Evolutionary conservation across 148 eudicot species (phyloP), one percentile per base, ranked within the genome.

Genomic region (Persicaria tinctoria): DNA sequence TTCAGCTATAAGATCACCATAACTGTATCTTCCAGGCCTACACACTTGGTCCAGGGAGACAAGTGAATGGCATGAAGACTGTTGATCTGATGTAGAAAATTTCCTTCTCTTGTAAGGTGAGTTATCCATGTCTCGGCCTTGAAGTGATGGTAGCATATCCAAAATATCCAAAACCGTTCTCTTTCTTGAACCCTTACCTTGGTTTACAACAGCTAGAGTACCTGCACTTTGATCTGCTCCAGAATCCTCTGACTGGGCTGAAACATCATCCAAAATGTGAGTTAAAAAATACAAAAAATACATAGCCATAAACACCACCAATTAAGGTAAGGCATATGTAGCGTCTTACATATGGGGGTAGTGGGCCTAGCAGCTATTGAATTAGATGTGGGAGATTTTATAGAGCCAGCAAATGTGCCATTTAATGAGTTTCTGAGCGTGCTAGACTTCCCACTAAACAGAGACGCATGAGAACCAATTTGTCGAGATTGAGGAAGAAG

Each of bases 1-100:
- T 76, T 92, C 93, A 77, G 97, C 88, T 76, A 96, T 77, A 72
- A 96, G 93, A 83, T 84, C 81, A 59, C 88, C 91, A 72, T 89
- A 92, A 82, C 85, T 96, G 81, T 76, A 85, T 78, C 82, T 85
- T 78, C 80, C 87, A 73, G 79, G 75, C 76, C 79, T 82, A 44
- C 82, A 73, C 41, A 77, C 74, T 69, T 74, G 32, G 51, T 86
- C 82, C 2, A 80, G 53, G 13, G 87, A 82, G 73, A 82, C 73
- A 60, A 70, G 75, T 27, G 85, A 66, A 62, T 59, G 79, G 17
- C 85, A 78, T 50, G 81, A 72, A 59, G 86, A 77, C 72, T 80
- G 81, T 48, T 84, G 86, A 75, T 46, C 73, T 45, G 80, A 74
- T 70, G 77, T 84, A 20, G 76, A 47, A 53, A 83, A 70, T 74